phyloP scores from a whole-genome alignment of 129 eudicot genomes.

The Artemisia argyi region DNA sequence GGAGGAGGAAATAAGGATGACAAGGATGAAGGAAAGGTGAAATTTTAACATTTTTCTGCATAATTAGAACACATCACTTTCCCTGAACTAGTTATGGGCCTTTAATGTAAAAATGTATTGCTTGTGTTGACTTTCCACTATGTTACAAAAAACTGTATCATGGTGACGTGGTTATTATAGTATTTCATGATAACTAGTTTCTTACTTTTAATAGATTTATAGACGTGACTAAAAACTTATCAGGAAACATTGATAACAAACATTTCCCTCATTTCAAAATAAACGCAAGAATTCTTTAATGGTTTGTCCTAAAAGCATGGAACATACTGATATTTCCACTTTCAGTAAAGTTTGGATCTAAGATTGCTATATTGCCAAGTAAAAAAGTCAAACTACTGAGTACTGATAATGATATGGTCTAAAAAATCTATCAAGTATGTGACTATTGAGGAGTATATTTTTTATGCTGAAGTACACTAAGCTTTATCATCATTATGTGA shows the following conservation, averaged over 20 bases:
- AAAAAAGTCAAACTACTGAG: background rate
- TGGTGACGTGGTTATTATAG: background rate
- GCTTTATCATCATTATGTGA: background rate
- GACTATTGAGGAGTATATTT: conserved; percentile 1
- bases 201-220: conserved; percentile 1
- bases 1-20: conserved; percentile 94
- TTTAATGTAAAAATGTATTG: background rate
- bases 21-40: conserved; percentile 63
- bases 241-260: background rate
- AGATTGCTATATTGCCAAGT: background rate
- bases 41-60: conserved; percentile 8
- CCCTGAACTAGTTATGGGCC: background rate
- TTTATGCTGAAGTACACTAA: background rate
- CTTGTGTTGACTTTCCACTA: background rate
- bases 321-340: too few species aligned
- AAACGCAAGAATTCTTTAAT: background rate
- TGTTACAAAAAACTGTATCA: conserved; percentile 3
- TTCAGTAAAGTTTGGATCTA: background rate
- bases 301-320: too few species aligned
- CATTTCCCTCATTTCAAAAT: conserved; percentile 1
- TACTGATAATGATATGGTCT: conserved; percentile 1
- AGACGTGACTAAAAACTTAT: conserved; percentile 3
- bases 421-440: background rate
- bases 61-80: background rate
- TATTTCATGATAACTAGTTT: conserved; percentile 1